Evolutionary conservation across 129 eudicot species (phyloP).

Genomic region (Flaveria ramosissima): DNA sequence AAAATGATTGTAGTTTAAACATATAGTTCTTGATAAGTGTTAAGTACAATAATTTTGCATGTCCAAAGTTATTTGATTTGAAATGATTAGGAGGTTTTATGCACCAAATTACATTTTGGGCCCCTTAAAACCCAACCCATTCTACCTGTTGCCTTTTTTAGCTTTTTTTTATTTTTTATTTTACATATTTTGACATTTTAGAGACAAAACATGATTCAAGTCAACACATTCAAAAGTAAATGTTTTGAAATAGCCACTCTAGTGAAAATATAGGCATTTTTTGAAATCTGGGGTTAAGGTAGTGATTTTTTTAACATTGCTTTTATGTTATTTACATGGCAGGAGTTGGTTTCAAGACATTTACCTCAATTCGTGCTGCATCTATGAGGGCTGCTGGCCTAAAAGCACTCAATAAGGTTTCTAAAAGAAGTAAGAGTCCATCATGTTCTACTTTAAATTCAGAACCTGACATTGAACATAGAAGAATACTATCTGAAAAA

Average conservation of each 20-base stretch:
- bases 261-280: neutral
- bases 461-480: conserved; percentile 32
- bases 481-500: conserved; percentile 26
- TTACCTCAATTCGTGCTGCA: conserved; percentile 67
- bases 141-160: neutral
- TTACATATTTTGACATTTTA: neutral
- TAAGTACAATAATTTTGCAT: neutral
- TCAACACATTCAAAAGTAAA: neutral
- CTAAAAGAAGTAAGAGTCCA: conserved; percentile 33
- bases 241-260: neutral
- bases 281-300: neutral
- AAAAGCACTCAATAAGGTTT: conserved; percentile 53
- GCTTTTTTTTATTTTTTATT: neutral
- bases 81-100: neutral
- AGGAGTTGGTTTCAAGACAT: conserved; percentile 34
- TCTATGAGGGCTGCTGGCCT: conserved; percentile 71
- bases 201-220: neutral
- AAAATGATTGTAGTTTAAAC: neutral
- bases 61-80: neutral
- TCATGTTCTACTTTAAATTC: conserved; percentile 19
- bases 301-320: neutral
- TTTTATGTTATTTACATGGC: conserved; percentile 24
- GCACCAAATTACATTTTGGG: neutral
- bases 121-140: neutral
- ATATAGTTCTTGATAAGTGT: neutral